Conservation (phyloP, 192 early-diverging fungal genomes). For the Backusella australiensis region DNA sequence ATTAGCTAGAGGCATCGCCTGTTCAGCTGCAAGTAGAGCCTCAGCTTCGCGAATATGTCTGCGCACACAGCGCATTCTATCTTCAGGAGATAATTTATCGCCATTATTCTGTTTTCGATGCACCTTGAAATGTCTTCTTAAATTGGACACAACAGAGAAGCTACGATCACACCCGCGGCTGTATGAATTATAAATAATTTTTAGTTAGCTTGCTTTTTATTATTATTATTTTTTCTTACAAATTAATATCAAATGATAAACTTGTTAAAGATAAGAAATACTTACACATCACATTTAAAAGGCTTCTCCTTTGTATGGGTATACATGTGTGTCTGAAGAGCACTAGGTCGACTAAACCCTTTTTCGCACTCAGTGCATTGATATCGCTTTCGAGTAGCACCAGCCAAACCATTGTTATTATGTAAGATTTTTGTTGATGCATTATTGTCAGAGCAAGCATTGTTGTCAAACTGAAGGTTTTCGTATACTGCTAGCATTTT, state of each 20-base stretch:
- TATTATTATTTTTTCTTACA: not conserved
- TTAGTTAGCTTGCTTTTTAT: not conserved
- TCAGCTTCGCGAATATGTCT: not conserved
- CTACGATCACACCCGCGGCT: slow-evolving; percentile 46
- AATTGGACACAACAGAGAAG: slow-evolving; percentile 64
- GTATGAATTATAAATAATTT: not conserved
- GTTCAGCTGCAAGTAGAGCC: not conserved
- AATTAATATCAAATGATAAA: slow-evolving; percentile 1
- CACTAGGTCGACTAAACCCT: slow-evolving; percentile 52
- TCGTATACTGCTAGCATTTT: not conserved
- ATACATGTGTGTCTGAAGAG: slow-evolving; percentile 56
- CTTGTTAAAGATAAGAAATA: not conserved
- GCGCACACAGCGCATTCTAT: slow-evolving; percentile 1
- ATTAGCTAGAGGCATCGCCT: not conserved
- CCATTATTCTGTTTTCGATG: slow-evolving; percentile 22
- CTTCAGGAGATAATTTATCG: slow-evolving; percentile 10
- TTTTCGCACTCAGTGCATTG: slow-evolving; percentile 53
- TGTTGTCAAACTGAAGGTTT: not conserved
- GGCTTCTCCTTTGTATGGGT: slow-evolving; percentile 60
- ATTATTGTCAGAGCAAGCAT: not conserved
- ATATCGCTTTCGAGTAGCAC: slow-evolving; percentile 27
- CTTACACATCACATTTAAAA: slow-evolving; percentile 44
- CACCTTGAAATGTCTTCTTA: slow-evolving; percentile 56
- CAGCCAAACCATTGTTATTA: not conserved
- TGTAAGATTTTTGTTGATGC: not conserved